Conservation (phyloP, 441 rosid species). For the Euphorbia corollata region DNA sequence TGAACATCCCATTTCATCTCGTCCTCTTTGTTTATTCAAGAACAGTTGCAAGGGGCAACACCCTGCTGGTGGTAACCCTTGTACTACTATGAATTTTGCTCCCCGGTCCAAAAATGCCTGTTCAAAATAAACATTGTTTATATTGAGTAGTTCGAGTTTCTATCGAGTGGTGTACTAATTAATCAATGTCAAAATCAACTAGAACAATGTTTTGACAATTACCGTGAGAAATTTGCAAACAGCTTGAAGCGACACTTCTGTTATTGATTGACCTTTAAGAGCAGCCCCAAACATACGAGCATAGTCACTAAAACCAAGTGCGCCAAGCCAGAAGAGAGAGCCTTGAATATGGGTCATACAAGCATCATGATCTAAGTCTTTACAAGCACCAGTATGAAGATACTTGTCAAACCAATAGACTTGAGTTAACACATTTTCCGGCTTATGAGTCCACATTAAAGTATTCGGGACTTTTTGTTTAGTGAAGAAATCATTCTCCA, state of each 20-base stretch:
- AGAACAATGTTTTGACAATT: neutral
- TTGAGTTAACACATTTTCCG: conserved; percentile 26
- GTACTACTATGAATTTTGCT: conserved; percentile 37
- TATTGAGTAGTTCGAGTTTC: neutral
- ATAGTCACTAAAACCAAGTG: conserved; percentile 38
- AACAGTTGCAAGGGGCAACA: conserved; percentile 32
- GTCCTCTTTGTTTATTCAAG: conserved; percentile 13
- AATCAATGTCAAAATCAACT: no score
- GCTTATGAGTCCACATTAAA: conserved; percentile 27
- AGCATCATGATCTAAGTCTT: conserved; percentile 12
- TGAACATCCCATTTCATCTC: conserved; percentile 34
- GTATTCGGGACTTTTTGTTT: neutral
- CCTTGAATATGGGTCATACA: conserved; percentile 13
- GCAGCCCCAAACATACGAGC: conserved; percentile 31
- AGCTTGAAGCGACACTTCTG: conserved; percentile 22
- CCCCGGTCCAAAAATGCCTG: conserved; percentile 36
- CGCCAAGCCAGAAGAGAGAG: conserved; percentile 44
- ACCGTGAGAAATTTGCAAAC: conserved; percentile 30
- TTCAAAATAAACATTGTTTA: neutral
- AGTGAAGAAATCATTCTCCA: conserved; percentile 21
- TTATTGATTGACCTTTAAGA: conserved; percentile 14
- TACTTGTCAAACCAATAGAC: conserved; percentile 35
- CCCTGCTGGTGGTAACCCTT: conserved; percentile 45
- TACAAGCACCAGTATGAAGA: neutral
- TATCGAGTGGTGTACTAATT: neutral